A percentile compares a stretch with the other conserved stretches of the same genome.
Evolutionary conservation across 345 rosid species (phyloP).

Genomic region (Populus deltoides): DNA sequence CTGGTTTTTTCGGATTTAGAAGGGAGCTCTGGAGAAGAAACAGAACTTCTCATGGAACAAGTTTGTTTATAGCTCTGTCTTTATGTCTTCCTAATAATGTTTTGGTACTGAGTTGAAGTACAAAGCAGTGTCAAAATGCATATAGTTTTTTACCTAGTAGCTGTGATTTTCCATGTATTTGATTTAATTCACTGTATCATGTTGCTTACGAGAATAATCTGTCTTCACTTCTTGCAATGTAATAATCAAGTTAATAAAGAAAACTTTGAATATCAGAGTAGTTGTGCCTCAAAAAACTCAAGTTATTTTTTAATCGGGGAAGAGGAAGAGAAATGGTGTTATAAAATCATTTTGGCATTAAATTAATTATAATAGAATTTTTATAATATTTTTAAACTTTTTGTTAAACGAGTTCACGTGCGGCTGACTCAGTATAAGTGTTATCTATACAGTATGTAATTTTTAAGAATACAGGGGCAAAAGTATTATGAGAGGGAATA

Average conservation of each 20-base stretch:
- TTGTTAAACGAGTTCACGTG: too few relatives aligned
- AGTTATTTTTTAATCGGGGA: too few relatives aligned
- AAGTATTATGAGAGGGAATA: too few relatives aligned
- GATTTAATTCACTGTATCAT: background rate
- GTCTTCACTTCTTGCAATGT: background rate
- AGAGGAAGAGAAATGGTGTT: too few relatives aligned
- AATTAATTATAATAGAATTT: too few relatives aligned
- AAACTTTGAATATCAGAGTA: background rate
- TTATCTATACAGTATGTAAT: too few relatives aligned
- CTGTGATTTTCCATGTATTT: background rate
- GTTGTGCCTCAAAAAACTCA: too few relatives aligned
- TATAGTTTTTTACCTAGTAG: background rate
- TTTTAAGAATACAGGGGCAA: too few relatives aligned
- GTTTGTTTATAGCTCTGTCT: slow-evolving; percentile 8
- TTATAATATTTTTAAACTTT: too few relatives aligned
- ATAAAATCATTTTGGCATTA: too few relatives aligned
- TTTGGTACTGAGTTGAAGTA: background rate
- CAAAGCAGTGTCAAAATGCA: background rate
- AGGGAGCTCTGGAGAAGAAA: background rate
- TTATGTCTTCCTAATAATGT: background rate
- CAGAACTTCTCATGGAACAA: background rate
- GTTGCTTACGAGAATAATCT: background rate
- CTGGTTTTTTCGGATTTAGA: background rate
- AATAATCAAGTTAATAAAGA: background rate
- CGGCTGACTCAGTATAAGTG: too few relatives aligned